Evolutionary conservation across 148 eudicot species (phyloP).

Genomic region (Chenopodium album): DNA sequence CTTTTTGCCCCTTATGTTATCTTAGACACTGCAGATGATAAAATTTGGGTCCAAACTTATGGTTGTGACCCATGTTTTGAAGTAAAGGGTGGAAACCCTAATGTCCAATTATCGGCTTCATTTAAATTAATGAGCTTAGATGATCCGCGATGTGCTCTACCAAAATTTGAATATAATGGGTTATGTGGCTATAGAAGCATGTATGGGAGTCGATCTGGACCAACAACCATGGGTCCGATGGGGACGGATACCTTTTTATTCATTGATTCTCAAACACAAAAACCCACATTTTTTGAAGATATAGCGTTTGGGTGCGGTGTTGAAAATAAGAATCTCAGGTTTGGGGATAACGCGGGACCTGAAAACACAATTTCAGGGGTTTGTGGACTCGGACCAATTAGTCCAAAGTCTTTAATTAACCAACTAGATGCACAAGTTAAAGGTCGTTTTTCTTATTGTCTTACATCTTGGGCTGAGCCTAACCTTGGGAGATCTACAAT

Average conservation of each 20-base stretch:
- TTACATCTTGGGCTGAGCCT: not conserved
- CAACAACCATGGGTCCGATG: not conserved
- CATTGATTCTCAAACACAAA: not conserved
- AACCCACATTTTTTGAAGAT: no score
- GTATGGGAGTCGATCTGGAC: not conserved
- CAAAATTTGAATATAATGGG: not conserved
- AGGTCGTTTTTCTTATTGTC: constrained; percentile 24
- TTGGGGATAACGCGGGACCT: not conserved
- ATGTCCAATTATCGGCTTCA: not conserved
- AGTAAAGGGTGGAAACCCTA: not conserved
- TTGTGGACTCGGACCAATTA: not conserved
- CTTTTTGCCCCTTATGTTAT: not conserved
- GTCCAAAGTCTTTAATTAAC: not conserved
- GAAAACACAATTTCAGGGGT: constrained; percentile 3
- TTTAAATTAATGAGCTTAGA: not conserved
- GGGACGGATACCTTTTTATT: constrained; percentile 6
- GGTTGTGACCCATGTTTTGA: constrained; percentile 18
- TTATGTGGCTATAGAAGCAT: not conserved
- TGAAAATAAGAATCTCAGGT: not conserved
- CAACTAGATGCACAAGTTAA: not conserved
- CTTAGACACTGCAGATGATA: constrained; percentile 10
- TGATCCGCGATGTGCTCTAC: constrained; percentile 4
- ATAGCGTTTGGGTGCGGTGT: not conserved
- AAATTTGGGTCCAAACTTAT: constrained; percentile 15
- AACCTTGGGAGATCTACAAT: not conserved